phyloP scores from a whole-genome alignment of 371 early-diverging fungal genomes.

The Nematocida parisii region DNA sequence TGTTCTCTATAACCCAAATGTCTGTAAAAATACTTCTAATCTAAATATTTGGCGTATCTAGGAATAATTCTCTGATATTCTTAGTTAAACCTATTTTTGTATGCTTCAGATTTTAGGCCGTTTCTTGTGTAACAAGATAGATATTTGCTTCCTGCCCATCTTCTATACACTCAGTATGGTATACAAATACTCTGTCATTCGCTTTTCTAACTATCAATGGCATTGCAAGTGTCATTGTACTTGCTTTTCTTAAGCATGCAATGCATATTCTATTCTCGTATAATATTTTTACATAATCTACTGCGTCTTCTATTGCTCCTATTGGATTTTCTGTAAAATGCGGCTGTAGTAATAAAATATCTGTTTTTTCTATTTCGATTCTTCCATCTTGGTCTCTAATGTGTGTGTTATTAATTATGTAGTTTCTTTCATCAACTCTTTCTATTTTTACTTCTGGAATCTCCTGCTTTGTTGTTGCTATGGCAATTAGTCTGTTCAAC shows the following conservation, averaged over 20 bases:
- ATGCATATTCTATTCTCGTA: slow-evolving; percentile 36
- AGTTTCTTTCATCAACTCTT: background rate
- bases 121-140: no score
- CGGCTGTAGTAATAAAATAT: slow-evolving; percentile 6
- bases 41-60: no score
- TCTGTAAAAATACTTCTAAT: no score
- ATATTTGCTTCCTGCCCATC: background rate
- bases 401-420: slow-evolving; percentile 10
- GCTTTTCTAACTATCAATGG: background rate
- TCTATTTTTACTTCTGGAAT: background rate
- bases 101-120: slow-evolving; percentile 1
- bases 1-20: background rate
- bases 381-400: slow-evolving; percentile 1
- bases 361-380: slow-evolving; percentile 19
- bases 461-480: slow-evolving; percentile 3
- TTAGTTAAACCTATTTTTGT: background rate
- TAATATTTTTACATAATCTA: slow-evolving; percentile 25
- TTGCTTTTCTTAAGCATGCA: slow-evolving; percentile 20
- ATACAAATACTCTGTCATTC: background rate
- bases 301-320: background rate
- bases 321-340: background rate
- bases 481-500: slow-evolving; percentile 21
- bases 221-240: slow-evolving; percentile 1
- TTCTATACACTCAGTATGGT: slow-evolving; percentile 38
- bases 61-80: no score